Percentiles rank a stretch among this genome's conserved stretches.
Conservation (phyloP, 441 rosid species). For the Populus hybrid region DNA sequence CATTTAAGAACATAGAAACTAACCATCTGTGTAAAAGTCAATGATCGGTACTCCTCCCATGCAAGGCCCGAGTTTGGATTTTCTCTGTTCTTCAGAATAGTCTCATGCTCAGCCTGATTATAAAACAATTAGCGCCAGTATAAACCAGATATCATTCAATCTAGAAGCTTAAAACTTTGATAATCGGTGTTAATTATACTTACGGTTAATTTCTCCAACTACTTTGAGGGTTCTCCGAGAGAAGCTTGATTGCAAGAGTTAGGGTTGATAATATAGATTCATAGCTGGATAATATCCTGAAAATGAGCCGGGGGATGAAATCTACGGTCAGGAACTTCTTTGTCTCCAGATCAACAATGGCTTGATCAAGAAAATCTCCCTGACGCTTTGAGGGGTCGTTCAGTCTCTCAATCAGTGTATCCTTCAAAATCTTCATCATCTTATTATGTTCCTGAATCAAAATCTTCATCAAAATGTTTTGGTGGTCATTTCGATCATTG, state of each 20-base stretch:
- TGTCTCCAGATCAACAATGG: constrained; percentile 12
- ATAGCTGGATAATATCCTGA: constrained; percentile 11
- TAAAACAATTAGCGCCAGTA: neutral
- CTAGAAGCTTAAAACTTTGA: neutral
- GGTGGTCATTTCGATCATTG: too few species aligned
- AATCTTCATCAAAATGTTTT: too few species aligned
- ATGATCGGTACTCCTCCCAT: constrained; percentile 35
- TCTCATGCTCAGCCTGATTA: constrained; percentile 32
- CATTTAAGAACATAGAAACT: neutral
- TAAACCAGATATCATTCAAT: neutral
- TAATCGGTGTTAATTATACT: neutral
- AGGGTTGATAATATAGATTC: constrained; percentile 18
- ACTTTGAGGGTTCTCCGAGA: constrained; percentile 23
- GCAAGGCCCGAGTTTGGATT: constrained; percentile 14
- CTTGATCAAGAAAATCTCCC: constrained; percentile 11
- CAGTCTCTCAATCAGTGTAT: neutral
- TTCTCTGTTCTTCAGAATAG: constrained; percentile 17
- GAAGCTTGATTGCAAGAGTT: constrained; percentile 24
- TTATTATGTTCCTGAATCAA: too few species aligned
- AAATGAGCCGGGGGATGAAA: constrained; percentile 15
- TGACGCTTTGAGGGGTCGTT: neutral
- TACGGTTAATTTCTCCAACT: constrained; percentile 24
- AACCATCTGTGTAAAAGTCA: constrained; percentile 37
- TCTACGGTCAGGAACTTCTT: constrained; percentile 28
- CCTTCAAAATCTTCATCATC: too few species aligned